Conservation (phyloP, 2,329 filamentous ascomycete genomes). For the Calonectria crousiana region DNA sequence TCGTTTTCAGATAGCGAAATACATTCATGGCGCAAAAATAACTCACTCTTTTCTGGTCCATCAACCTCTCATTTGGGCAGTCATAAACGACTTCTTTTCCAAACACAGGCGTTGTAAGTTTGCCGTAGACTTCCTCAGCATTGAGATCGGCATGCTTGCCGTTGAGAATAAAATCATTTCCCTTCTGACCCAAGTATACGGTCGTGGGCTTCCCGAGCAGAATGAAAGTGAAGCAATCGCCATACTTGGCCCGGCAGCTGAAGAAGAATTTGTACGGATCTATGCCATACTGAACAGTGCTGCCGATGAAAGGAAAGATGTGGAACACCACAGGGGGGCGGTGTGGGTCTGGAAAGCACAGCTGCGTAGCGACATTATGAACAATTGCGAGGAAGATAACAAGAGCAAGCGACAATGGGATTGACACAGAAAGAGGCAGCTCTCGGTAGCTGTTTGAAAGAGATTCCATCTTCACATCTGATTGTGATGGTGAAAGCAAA, state of each 20-base stretch:
- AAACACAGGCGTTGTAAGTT: slow-evolving; percentile 79
- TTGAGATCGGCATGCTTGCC: slow-evolving; percentile 90
- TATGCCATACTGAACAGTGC: slow-evolving; percentile 92
- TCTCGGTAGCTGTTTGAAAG: not conserved
- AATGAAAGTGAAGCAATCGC: slow-evolving; percentile 90
- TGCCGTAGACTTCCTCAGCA: slow-evolving; percentile 89
- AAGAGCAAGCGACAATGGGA: slow-evolving; percentile 54
- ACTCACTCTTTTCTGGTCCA: slow-evolving; percentile 94
- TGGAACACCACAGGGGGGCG: slow-evolving; percentile 86
- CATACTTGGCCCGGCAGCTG: slow-evolving; percentile 81
- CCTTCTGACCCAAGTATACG: slow-evolving; percentile 82
- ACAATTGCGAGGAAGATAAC: slow-evolving; percentile 69
- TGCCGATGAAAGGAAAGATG: slow-evolving; percentile 86
- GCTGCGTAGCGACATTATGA: slow-evolving; percentile 82
- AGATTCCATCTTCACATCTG: slow-evolving; percentile 20
- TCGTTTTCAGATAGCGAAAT: rapidly evolving
- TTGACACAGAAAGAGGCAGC: slow-evolving; percentile 31
- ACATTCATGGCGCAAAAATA: rapidly evolving
- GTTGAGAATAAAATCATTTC: slow-evolving; percentile 92
- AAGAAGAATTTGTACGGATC: slow-evolving; percentile 90
- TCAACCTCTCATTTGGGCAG: slow-evolving; percentile 88
- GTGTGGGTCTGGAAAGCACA: slow-evolving; percentile 84
- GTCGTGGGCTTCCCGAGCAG: slow-evolving; percentile 89
- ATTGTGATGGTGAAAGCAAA: not conserved
- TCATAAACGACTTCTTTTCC: slow-evolving; percentile 90